Evolutionary conservation across 208 protist species (phyloP).

Genomic region (Lotmaria passim): DNA sequence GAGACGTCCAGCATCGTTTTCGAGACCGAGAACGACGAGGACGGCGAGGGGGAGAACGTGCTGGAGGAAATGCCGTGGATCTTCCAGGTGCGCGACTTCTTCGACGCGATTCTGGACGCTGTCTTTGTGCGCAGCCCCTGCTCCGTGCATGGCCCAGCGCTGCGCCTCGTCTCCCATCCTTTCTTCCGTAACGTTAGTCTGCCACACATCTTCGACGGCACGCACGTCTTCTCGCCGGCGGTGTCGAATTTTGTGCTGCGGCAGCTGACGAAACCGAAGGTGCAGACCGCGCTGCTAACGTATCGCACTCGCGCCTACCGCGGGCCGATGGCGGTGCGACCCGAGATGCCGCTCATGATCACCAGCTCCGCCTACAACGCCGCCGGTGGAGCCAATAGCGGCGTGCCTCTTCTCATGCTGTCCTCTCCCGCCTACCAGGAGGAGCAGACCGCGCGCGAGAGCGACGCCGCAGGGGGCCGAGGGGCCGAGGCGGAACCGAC

Average conservation of each 20-base stretch:
- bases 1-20: slow-evolving; percentile 32
- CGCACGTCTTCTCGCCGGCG: slow-evolving; percentile 45
- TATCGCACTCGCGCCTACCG: slow-evolving; percentile 57
- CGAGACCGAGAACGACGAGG: slow-evolving; percentile 20
- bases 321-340: slow-evolving; percentile 23
- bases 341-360: slow-evolving; percentile 57
- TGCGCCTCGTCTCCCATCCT: slow-evolving; percentile 63
- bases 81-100: slow-evolving; percentile 66
- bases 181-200: slow-evolving; percentile 63
- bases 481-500: not conserved
- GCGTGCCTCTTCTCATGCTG: slow-evolving; percentile 44
- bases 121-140: slow-evolving; percentile 46
- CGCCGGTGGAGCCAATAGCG: slow-evolving; percentile 19
- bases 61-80: slow-evolving; percentile 64
- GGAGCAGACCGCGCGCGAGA: slow-evolving; percentile 27
- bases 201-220: slow-evolving; percentile 71
- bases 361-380: slow-evolving; percentile 50
- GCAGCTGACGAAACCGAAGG: slow-evolving; percentile 56
- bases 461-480: not conserved
- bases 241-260: slow-evolving; percentile 39
- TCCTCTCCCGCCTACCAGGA: slow-evolving; percentile 35
- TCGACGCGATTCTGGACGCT: slow-evolving; percentile 64
- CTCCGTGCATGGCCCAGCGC: slow-evolving; percentile 45
- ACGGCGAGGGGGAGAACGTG: slow-evolving; percentile 38
- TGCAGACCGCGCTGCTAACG: slow-evolving; percentile 44